phyloP scores from a whole-genome alignment of 179 eudicot genomes.

The Gypsophila paniculata region DNA sequence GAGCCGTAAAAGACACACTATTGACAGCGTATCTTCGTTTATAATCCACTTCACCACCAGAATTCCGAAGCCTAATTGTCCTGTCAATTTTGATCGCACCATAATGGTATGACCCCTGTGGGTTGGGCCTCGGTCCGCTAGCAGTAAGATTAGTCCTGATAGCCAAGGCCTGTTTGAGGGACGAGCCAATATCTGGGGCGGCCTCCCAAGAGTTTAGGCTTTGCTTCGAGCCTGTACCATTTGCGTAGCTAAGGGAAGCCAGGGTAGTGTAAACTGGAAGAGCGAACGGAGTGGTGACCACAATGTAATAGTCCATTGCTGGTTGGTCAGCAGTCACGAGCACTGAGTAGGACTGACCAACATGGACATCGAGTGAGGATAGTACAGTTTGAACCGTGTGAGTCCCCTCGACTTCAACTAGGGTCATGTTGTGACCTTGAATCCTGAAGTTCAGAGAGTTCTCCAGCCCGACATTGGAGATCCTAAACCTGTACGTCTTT shows the following conservation, averaged over 20 bases:
- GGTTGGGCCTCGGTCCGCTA: slow-evolving; percentile 11
- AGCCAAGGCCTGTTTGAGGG: background rate
- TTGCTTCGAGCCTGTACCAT: background rate
- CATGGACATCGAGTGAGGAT: slow-evolving; percentile 6
- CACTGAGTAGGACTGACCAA: slow-evolving; percentile 11
- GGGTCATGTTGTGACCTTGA: slow-evolving; percentile 12
- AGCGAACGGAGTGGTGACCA: background rate
- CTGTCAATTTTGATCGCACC: slow-evolving; percentile 4
- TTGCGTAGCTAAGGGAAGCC: background rate
- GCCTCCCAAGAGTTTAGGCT: background rate
- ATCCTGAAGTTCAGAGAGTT: slow-evolving; percentile 2
- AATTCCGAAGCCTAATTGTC: slow-evolving; percentile 1
- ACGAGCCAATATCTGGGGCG: background rate
- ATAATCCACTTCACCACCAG: slow-evolving; percentile 8
- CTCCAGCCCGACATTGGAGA: slow-evolving; percentile 9
- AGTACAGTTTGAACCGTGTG: slow-evolving; percentile 4
- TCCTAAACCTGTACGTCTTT: slow-evolving; percentile 10
- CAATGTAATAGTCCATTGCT: slow-evolving; percentile 7
- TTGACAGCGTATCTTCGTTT: slow-evolving; percentile 9
- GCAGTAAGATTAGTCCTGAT: slow-evolving; percentile 10
- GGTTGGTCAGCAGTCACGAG: slow-evolving; percentile 6
- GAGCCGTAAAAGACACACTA: background rate
- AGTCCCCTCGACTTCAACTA: slow-evolving; percentile 11
- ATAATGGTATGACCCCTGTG: slow-evolving; percentile 10
- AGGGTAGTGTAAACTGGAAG: background rate